Conservation (phyloP, 2,329 filamentous ascomycete genomes). For the Phialophora macrospora region DNA sequence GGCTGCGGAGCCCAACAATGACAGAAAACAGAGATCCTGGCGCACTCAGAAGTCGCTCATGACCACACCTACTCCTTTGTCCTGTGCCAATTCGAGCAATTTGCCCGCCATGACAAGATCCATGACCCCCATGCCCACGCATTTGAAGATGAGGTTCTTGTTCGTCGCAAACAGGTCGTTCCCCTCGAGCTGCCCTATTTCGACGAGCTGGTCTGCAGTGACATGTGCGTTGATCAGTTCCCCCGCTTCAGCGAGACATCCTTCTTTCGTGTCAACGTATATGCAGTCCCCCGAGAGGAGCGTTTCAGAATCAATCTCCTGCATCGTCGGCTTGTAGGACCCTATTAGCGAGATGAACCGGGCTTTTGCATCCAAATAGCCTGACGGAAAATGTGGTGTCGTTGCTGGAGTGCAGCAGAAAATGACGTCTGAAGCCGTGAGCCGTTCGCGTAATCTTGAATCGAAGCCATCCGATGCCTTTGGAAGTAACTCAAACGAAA, state of each 20-base stretch:
- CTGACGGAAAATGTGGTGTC: constrained; percentile 50
- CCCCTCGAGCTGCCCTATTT: constrained; percentile 50
- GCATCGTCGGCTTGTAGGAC: constrained; percentile 61
- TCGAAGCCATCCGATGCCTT: constrained; percentile 65
- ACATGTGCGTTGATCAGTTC: constrained; percentile 53
- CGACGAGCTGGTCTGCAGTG: constrained; percentile 46
- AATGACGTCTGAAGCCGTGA: constrained; percentile 51
- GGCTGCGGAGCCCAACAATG: background rate
- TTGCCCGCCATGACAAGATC: constrained; percentile 54
- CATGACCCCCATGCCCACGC: constrained; percentile 58
- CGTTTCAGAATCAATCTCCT: constrained; percentile 54
- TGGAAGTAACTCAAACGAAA: constrained; percentile 47
- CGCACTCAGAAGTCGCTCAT: constrained; percentile 46
- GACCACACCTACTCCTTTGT: constrained; percentile 43
- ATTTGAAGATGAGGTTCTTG: constrained; percentile 56
- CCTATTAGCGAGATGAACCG: constrained; percentile 59
- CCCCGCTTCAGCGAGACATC: constrained; percentile 46
- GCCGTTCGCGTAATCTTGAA: constrained; percentile 38
- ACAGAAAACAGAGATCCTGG: background rate
- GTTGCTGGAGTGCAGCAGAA: constrained; percentile 57
- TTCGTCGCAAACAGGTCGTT: constrained; percentile 33
- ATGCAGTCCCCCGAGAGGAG: constrained; percentile 62
- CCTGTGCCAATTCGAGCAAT: constrained; percentile 46
- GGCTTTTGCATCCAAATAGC: constrained; percentile 46
- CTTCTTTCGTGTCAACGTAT: constrained; percentile 64